Percentiles rank a stretch among this genome's conserved stretches.
Evolutionary conservation across 129 eudicot species (phyloP).

Genomic region (Silybum marianum): DNA sequence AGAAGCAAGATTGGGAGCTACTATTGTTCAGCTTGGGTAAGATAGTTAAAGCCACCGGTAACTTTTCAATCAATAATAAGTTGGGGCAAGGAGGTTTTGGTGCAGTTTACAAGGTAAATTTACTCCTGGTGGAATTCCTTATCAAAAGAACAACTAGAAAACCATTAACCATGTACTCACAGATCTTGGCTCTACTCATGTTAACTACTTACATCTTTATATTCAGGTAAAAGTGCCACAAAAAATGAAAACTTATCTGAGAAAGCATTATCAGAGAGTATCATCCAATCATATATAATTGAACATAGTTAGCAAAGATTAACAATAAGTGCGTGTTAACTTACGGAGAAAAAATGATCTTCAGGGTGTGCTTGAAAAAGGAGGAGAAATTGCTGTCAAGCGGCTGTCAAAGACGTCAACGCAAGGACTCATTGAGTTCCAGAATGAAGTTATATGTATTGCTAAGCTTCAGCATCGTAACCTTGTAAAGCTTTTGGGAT

Average conservation of each 20-base stretch:
- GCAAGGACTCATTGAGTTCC: conserved; percentile 32
- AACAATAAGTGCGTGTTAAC: neutral
- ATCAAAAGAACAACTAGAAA: too few relatives aligned
- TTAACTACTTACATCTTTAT: neutral
- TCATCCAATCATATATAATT: neutral
- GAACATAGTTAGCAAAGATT: neutral
- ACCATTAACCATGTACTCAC: neutral
- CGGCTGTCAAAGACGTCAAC: conserved; percentile 33
- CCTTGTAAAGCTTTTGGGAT: conserved; percentile 32
- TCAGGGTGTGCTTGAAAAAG: conserved; percentile 14
- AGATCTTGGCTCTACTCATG: neutral
- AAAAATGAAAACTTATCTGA: neutral
- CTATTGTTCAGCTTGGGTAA: conserved; percentile 24
- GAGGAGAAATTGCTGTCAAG: conserved; percentile 39
- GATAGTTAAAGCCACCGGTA: conserved; percentile 29
- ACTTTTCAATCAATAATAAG: conserved; percentile 30
- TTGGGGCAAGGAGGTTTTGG: conserved; percentile 55
- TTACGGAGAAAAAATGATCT: neutral
- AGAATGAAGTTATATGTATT: conserved; percentile 32
- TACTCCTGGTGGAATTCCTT: neutral
- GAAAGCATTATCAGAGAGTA: neutral
- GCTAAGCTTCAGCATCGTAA: conserved; percentile 39
- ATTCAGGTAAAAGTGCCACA: too few relatives aligned
- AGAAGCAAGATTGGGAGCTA: conserved; percentile 30
- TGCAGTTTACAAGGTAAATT: conserved; percentile 34